Percentiles rank a stretch among this genome's conserved stretches.
phyloP scores from a whole-genome alignment of 805 yeast species.

The Naumovozyma castellii region DNA sequence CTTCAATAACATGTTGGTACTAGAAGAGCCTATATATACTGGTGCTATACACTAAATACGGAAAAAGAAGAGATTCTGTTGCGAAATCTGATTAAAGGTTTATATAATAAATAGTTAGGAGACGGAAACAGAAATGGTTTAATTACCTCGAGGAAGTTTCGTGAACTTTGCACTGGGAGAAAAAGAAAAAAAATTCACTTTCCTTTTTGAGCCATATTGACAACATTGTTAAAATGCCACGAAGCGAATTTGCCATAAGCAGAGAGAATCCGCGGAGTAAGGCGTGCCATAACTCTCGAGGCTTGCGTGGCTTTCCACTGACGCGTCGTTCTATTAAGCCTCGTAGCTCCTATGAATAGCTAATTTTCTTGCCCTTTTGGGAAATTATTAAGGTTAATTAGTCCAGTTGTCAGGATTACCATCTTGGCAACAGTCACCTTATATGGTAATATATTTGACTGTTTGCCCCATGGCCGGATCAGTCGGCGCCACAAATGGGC shows the following conservation, averaged over 20 bases:
- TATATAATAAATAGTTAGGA: background rate
- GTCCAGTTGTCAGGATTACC: no score
- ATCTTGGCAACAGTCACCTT: no score
- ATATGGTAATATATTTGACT: no score
- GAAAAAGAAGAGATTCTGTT: no score
- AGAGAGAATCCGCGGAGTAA: no score
- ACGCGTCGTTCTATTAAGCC: no score
- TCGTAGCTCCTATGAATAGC: background rate
- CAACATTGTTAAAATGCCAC: no score
- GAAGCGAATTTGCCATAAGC: background rate
- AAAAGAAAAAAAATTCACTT: background rate
- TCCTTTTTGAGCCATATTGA: background rate
- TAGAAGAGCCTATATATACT: background rate
- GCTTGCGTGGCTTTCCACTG: background rate
- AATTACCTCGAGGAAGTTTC: background rate
- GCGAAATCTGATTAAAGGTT: no score
- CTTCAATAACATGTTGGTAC: conserved; percentile 27
- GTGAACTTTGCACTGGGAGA: background rate
- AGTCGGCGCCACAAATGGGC: conserved; percentile 41
- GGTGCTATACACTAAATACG: no score
- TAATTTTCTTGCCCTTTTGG: background rate
- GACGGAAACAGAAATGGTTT: background rate
- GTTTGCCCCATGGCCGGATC: no score
- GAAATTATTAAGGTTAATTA: no score
- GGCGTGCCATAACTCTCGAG: no score